Evolutionary conservation across 768 basidiomycete genomes (phyloP).

Genomic region (Russula foetens): DNA sequence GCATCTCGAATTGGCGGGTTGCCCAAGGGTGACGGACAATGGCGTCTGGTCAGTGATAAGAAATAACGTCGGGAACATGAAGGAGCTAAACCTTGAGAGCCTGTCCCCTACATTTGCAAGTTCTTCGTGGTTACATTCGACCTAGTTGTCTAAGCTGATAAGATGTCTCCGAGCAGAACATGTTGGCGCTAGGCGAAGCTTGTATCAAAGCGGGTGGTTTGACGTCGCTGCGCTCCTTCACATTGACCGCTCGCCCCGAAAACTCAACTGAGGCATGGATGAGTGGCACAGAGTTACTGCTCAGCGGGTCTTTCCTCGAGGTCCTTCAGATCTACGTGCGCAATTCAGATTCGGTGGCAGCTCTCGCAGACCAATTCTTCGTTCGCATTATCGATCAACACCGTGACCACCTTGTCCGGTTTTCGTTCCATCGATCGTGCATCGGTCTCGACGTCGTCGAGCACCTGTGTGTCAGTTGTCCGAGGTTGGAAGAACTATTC

Average conservation of each 20-base stretch:
- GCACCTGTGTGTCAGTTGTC: slow-evolving; percentile 48
- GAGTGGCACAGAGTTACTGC: slow-evolving; percentile 32
- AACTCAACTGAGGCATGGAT: slow-evolving; percentile 34
- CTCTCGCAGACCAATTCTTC: slow-evolving; percentile 44
- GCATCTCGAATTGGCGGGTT: slow-evolving; percentile 56
- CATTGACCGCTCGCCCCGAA: slow-evolving; percentile 41
- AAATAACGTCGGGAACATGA: slow-evolving; percentile 38
- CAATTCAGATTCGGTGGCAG: slow-evolving; percentile 32
- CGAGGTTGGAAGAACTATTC: slow-evolving; percentile 53
- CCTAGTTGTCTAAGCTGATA: not conserved
- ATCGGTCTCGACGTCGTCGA: slow-evolving; percentile 43
- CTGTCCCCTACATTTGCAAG: slow-evolving; percentile 54
- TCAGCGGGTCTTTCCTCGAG: slow-evolving; percentile 43
- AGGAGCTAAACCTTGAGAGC: slow-evolving; percentile 52
- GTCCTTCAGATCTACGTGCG: slow-evolving; percentile 56
- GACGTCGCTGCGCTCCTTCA: slow-evolving; percentile 43
- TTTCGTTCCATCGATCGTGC: slow-evolving; percentile 59
- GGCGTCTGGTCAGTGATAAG: slow-evolving; percentile 49
- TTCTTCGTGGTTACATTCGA: slow-evolving; percentile 12
- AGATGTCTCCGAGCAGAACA: slow-evolving; percentile 36
- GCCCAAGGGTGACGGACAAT: slow-evolving; percentile 54
- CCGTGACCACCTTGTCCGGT: slow-evolving; percentile 40
- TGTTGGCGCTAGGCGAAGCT: slow-evolving; percentile 35
- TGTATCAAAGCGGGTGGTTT: slow-evolving; percentile 34
- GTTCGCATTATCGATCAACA: slow-evolving; percentile 41